Evolutionary conservation across 1,284 basidiomycete species (phyloP), one percentile per base, ranked within the genome.

Genomic region (Naganishia sp.): DNA sequence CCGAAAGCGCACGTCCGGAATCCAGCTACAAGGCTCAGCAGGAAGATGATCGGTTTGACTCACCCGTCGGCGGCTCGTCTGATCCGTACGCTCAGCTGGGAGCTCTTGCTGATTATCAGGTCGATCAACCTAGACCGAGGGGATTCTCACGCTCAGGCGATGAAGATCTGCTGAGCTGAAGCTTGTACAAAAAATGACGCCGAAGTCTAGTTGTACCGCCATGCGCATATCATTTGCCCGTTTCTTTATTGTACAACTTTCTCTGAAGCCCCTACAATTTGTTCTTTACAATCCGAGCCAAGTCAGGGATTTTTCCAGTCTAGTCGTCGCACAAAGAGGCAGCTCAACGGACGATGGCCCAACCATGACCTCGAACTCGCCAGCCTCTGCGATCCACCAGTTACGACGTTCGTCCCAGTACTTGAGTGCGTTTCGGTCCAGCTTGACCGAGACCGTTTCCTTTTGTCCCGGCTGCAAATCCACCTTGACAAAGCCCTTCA

Each of bases 331-430:
- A 39, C 65, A 66, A 28, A 68, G 41, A 13, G 66, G 62, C 60
- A 67, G 23, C 17, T 69, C 53, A 3, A 43, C 63, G 7, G 56
- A 68, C 23, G 66, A 49, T 31, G 35, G 54, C 23, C 68, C 60
- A 50, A 57, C 49, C 43, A 39, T 50, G 21, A 56, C 43, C 46
- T 49, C 60, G 35, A 35, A 85, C 88, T 82, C 76, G 90, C 90
- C 83, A 15, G 51, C 41, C 49, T 69, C 68, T 6, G 68, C 68
- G 41, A 66, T 64, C 68, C 68, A 69, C 58, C 64, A 69, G 43
- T 66, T 64, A 21, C 68, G 54, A 5, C 56, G 62, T 32, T 69
- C 65, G 56, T 69, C 68, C 58, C 65, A 69, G 65, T 58, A 69
- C 35, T 65, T 65, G 5, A 69, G 55, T 25, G 68, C 68, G 31